Percentiles rank a stretch among this genome's conserved stretches.
Conservation (phyloP, 345 rosid species). For the Brassica cretica region DNA sequence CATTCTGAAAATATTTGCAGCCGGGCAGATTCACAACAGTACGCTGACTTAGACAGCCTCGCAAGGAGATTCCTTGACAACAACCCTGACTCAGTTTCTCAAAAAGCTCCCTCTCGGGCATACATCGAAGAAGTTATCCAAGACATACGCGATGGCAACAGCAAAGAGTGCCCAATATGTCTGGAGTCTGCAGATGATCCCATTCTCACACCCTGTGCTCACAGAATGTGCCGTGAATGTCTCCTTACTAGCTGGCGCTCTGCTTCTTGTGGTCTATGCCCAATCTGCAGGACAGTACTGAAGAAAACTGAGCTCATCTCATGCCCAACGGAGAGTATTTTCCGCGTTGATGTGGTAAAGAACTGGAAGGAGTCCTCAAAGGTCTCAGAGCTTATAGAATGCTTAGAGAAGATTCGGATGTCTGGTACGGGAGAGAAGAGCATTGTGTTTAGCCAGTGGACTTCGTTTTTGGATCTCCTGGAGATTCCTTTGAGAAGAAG, state of each 20-base stretch:
- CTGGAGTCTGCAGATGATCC: conserved; percentile 70
- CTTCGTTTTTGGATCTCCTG: conserved; percentile 63
- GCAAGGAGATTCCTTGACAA: conserved; percentile 58
- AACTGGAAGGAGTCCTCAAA: conserved; percentile 74
- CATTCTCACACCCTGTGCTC: conserved; percentile 69
- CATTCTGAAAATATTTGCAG: conserved; percentile 7
- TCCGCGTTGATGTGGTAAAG: conserved; percentile 53
- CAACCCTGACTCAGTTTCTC: conserved; percentile 34
- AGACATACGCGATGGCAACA: conserved; percentile 49
- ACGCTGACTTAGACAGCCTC: conserved; percentile 59
- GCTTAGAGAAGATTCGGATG: conserved; percentile 46
- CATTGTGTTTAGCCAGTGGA: conserved; percentile 76
- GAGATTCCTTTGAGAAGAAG: conserved; percentile 56
- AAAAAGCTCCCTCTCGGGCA: conserved; percentile 44
- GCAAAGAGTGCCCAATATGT: conserved; percentile 67
- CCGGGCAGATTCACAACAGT: conserved; percentile 50
- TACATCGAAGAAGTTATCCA: conserved; percentile 60
- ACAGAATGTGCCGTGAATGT: conserved; percentile 71
- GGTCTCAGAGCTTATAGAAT: conserved; percentile 52
- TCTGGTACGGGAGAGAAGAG: conserved; percentile 55
- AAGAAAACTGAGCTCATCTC: conserved; percentile 54
- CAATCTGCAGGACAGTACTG: conserved; percentile 51
- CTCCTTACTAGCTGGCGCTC: conserved; percentile 61
- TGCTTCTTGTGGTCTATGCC: conserved; percentile 51
- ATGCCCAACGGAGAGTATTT: conserved; percentile 58